Conservation (phyloP, 495 filamentous ascomycete species). For the Tirmania nivea region DNA sequence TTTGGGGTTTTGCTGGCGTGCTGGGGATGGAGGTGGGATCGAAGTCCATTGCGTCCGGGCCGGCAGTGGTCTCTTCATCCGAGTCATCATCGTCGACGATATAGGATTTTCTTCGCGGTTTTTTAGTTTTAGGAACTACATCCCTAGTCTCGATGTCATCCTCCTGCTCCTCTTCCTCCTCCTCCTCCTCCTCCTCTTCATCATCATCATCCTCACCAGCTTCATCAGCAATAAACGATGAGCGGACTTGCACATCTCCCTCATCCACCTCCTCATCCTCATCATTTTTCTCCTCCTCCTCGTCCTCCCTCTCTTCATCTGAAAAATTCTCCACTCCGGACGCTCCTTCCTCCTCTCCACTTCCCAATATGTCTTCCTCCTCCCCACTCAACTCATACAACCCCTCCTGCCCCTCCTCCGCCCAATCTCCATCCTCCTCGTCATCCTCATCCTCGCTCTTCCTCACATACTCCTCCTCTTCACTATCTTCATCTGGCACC, state of each 20-base stretch:
- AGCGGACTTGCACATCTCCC: constrained; percentile 14
- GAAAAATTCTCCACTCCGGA: constrained; percentile 18
- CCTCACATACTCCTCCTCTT: constrained; percentile 25
- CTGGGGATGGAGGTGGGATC: constrained; percentile 21
- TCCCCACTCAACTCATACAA: constrained; percentile 24
- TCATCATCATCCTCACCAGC: constrained; percentile 13
- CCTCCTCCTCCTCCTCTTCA: constrained; percentile 25
- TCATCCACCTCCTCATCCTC: constrained; percentile 28
- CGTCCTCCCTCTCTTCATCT: constrained; percentile 24
- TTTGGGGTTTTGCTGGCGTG: constrained; percentile 2
- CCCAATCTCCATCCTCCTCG: constrained; percentile 35
- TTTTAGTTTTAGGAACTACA: constrained; percentile 13
- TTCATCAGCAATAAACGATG: constrained; percentile 12
- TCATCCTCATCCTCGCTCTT: constrained; percentile 28
- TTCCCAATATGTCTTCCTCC: constrained; percentile 27
- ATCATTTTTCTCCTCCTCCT: constrained; percentile 28
- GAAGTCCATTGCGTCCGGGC: constrained; percentile 23
- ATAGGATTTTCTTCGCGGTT: constrained; percentile 20
- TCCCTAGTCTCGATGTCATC: constrained; percentile 18
- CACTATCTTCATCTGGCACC: constrained; percentile 9
- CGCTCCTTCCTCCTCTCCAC: constrained; percentile 21
- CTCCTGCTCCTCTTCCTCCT: constrained; percentile 20
- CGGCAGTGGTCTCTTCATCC: constrained; percentile 29
- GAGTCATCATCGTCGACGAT: constrained; percentile 45
- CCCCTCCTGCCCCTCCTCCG: constrained; percentile 18